Conservation (phyloP, 352 stramenopile species). For the Thraustotheca clavata region DNA sequence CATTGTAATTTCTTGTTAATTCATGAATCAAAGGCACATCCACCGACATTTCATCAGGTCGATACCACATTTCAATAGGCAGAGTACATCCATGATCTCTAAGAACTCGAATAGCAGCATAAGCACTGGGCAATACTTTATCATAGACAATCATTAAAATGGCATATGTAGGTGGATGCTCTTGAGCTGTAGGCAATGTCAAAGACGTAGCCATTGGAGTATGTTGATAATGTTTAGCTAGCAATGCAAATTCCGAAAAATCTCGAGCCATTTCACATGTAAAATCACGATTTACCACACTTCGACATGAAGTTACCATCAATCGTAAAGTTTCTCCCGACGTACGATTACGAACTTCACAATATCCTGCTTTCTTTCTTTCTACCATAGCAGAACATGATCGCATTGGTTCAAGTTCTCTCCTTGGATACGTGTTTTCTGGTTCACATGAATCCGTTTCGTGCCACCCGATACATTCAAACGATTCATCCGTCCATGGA, state of each 20-base stretch:
- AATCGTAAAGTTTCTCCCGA: conserved; percentile 71
- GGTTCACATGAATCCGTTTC: conserved; percentile 62
- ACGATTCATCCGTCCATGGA: conserved; percentile 67
- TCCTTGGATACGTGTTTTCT: conserved; percentile 31
- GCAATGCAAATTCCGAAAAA: conserved; percentile 75
- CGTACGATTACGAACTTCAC: conserved; percentile 74
- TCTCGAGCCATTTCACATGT: conserved; percentile 72
- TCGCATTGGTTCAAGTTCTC: conserved; percentile 54
- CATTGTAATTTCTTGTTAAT: conserved; percentile 56
- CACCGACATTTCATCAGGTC: conserved; percentile 76
- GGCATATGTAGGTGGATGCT: conserved; percentile 39
- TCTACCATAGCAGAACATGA: conserved; percentile 62
- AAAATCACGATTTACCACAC: conserved; percentile 56
- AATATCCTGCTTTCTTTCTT: conserved; percentile 69
- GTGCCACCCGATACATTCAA: conserved; percentile 82
- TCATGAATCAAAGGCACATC: conserved; percentile 62
- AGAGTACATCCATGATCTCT: conserved; percentile 66
- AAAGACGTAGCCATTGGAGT: conserved; percentile 55
- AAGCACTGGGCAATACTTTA: conserved; percentile 63
- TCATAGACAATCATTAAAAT: conserved; percentile 84
- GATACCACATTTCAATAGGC: conserved; percentile 79
- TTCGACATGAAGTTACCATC: conserved; percentile 72
- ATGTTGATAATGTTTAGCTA: conserved; percentile 63
- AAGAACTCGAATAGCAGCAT: conserved; percentile 69
- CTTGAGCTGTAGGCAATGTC: conserved; percentile 32